Evolutionary conservation across 257 asterid genomes (phyloP).

Genomic region (Nicotiana sylvestris): DNA sequence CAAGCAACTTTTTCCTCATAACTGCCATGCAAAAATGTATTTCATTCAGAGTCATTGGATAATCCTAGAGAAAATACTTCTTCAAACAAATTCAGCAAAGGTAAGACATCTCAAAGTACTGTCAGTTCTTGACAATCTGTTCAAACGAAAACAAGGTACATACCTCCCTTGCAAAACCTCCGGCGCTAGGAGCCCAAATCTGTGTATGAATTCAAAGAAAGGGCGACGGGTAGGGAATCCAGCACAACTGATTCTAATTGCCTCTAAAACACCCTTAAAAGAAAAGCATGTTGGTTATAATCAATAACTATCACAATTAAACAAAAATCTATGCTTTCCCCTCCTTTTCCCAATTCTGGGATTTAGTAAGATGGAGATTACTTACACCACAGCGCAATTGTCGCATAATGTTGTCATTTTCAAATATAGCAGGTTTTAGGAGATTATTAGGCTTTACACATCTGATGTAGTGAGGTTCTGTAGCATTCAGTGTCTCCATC

Average conservation of each 20-base stretch:
- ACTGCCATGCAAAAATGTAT: slow-evolving; percentile 45
- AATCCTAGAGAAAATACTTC: not conserved
- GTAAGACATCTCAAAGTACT: slow-evolving; percentile 7
- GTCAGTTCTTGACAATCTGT: slow-evolving; percentile 15
- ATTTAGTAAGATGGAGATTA: slow-evolving; percentile 19
- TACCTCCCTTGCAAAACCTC: slow-evolving; percentile 82
- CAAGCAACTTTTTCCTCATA: slow-evolving; percentile 80
- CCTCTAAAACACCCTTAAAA: slow-evolving; percentile 95
- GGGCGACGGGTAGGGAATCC: slow-evolving; percentile 99
- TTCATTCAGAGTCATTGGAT: slow-evolving; percentile 17
- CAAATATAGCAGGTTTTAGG: slow-evolving; percentile 92
- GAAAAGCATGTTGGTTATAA: slow-evolving; percentile 23
- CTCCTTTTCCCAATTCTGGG: not conserved
- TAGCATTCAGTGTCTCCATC: slow-evolving; percentile 96
- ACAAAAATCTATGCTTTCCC: not conserved
- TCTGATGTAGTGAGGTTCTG: slow-evolving; percentile 94
- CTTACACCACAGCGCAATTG: slow-evolving; percentile 99
- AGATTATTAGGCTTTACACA: slow-evolving; percentile 97
- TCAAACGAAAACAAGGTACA: slow-evolving; percentile 18
- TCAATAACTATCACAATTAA: slow-evolving; percentile 23
- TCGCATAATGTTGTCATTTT: slow-evolving; percentile 81
- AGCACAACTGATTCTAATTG: slow-evolving; percentile 96
- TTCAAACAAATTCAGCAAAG: slow-evolving; percentile 12
- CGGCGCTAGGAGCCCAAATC: slow-evolving; percentile 96
- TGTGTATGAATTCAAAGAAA: slow-evolving; percentile 83